These are phyloP conservation scores for Hypomyces perniciosus DNA, from an alignment of 2,329 filamentous ascomycete species.

Conservation along the genomic window DNA sequence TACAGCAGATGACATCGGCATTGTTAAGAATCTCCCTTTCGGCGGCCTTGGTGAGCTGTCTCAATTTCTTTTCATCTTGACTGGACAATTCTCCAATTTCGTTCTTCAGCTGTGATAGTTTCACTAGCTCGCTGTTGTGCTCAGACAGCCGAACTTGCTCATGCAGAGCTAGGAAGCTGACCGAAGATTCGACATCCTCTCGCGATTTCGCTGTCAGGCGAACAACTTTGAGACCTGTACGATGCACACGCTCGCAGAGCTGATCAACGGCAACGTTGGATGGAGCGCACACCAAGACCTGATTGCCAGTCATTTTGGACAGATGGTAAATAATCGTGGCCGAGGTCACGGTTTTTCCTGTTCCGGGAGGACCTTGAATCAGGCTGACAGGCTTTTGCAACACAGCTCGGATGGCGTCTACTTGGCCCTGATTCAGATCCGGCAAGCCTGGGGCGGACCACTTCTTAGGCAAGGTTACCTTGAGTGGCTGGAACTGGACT, in stretches of 20 bases:
- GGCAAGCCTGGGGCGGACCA: conserved; percentile 92
- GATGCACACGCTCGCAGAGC: conserved; percentile 92
- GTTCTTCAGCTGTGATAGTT: conserved; percentile 86
- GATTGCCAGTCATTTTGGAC: conserved; percentile 88
- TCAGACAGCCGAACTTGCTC: conserved; percentile 98
- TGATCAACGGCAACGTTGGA: conserved; percentile 99
- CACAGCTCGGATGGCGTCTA: conserved; percentile 92
- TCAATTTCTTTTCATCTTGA: conserved; percentile 97
- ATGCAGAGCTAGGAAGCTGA: conserved; percentile 90
- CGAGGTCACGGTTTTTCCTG: conserved; percentile 96
- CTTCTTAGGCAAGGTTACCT: conserved; percentile 91
- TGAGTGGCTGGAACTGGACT: conserved; percentile 90
- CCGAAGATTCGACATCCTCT: conserved; percentile 97
- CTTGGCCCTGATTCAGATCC: conserved; percentile 91
- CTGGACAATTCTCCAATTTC: conserved; percentile 88
- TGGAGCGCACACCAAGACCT: conserved; percentile 92
- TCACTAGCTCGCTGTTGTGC: conserved; percentile 87
- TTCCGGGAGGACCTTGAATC: conserved; percentile 94
- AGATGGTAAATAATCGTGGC: conserved; percentile 98
- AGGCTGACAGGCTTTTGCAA: conserved; percentile 88
- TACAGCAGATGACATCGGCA: conserved; percentile 97
- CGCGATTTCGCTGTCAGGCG: conserved; percentile 98
- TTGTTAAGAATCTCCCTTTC: conserved; percentile 93
- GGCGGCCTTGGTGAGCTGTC: conserved; percentile 86
- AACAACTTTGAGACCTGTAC: conserved; percentile 91